Conservation (phyloP, 805 yeast species). For the Saccharomycopsis guyanensis region DNA sequence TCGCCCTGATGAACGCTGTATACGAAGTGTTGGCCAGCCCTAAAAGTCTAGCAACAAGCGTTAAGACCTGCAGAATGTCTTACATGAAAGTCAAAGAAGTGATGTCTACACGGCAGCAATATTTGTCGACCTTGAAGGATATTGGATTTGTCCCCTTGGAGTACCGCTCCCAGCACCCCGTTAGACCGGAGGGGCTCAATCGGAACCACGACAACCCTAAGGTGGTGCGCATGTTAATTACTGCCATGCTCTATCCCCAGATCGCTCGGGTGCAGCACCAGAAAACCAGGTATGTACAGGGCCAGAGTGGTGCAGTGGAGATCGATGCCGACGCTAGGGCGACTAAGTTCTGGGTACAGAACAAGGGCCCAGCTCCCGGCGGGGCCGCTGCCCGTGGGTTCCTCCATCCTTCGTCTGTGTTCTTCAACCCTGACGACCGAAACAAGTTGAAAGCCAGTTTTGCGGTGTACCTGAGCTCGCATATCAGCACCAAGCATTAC, state of each 20-base stretch:
- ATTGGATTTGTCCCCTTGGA: conserved; percentile 64
- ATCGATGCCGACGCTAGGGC: conserved; percentile 75
- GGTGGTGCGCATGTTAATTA: conserved; percentile 57
- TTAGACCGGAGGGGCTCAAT: conserved; percentile 31
- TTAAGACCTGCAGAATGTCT: conserved; percentile 36
- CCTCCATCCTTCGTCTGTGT: conserved; percentile 77
- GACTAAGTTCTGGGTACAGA: conserved; percentile 66
- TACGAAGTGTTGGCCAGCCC: conserved; percentile 34
- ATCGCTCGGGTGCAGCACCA: conserved; percentile 77
- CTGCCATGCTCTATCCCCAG: conserved; percentile 80
- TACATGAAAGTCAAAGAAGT: conserved; percentile 63
- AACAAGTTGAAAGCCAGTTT: conserved; percentile 46
- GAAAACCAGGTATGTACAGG: conserved; percentile 63
- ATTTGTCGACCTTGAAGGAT: conserved; percentile 62
- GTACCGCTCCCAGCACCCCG: conserved; percentile 27
- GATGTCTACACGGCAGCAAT: conserved; percentile 61
- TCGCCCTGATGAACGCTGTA: conserved; percentile 57
- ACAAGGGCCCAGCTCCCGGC: conserved; percentile 39
- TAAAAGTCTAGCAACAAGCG: conserved; percentile 32
- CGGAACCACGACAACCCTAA: conserved; percentile 42
- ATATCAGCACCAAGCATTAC: conserved; percentile 59
- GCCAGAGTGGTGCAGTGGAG: conserved; percentile 73
- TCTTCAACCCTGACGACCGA: conserved; percentile 43
- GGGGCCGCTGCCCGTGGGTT: conserved; percentile 52
- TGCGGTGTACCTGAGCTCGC: conserved; percentile 52